Evolutionary conservation across 2,329 filamentous ascomycete species (phyloP).

Genomic region (Fusarium oxysporum): DNA sequence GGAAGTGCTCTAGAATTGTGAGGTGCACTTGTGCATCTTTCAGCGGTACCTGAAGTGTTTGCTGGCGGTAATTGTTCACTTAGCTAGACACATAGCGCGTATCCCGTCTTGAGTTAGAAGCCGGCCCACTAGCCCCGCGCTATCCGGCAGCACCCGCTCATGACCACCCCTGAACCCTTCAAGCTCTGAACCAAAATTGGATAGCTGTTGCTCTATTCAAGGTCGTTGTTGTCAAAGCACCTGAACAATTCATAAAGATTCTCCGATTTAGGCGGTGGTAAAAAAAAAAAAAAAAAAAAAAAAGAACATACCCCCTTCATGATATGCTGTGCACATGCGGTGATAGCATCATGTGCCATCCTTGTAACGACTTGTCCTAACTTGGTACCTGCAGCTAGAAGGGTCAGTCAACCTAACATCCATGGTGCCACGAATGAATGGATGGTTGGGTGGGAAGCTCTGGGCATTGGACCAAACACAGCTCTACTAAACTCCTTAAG

Average conservation of each 20-base stretch:
- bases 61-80: constrained; percentile 1
- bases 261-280: background rate
- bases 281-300: background rate
- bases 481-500: constrained; percentile 5
- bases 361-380: constrained; percentile 34
- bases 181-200: constrained; percentile 22
- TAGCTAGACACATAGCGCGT: constrained; percentile 4
- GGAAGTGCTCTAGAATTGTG: constrained; percentile 22
- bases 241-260: background rate
- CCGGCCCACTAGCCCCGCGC: constrained; percentile 39
- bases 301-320: background rate
- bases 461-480: constrained; percentile 15
- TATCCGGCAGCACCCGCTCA: constrained; percentile 42
- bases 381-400: constrained; percentile 41
- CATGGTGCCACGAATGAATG: constrained; percentile 28
- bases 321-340: constrained; percentile 1
- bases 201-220: constrained; percentile 6
- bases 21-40: constrained; percentile 16
- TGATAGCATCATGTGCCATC: constrained; percentile 25
- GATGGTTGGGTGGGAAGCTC: constrained; percentile 14
- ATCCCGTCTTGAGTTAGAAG: constrained; percentile 24
- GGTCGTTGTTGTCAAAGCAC: background rate
- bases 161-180: constrained; percentile 38
- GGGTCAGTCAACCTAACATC: constrained; percentile 10
- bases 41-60: constrained; percentile 16